phyloP scores from a whole-genome alignment of 1,139 yeast genomes.

The Entelexis paramagnoliae region DNA sequence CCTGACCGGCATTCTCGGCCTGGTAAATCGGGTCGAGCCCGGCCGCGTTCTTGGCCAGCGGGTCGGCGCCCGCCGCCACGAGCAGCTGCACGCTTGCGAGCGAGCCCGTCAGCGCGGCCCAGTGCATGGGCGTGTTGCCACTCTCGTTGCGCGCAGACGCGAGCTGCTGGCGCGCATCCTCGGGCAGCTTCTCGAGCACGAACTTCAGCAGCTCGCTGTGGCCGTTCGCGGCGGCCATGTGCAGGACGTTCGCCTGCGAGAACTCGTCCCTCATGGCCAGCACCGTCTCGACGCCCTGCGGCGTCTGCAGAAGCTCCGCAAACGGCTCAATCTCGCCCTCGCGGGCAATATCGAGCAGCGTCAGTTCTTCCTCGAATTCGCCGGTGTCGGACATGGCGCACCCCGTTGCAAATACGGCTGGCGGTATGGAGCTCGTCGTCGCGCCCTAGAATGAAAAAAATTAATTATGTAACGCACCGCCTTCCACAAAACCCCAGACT shows the following conservation, averaged over 20 bases:
- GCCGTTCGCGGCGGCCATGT: constrained; percentile 94
- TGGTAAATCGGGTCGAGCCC: constrained; percentile 82
- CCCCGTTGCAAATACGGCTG: not conserved
- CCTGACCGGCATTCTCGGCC: constrained; percentile 51
- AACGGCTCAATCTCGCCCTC: constrained; percentile 73
- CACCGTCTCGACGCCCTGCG: constrained; percentile 28
- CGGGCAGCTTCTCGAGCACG: constrained; percentile 42
- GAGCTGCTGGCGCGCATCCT: constrained; percentile 37
- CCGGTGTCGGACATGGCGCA: constrained; percentile 11
- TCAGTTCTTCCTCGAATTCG: constrained; percentile 9
- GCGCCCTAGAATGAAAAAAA: constrained; percentile 2
- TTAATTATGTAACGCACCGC: constrained; percentile 8
- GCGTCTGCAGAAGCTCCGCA: constrained; percentile 44
- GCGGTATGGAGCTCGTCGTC: not conserved
- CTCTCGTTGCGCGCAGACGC: constrained; percentile 56
- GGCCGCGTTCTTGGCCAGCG: constrained; percentile 59
- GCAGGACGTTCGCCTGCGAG: constrained; percentile 66
- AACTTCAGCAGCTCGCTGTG: constrained; percentile 59
- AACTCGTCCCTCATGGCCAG: constrained; percentile 50
- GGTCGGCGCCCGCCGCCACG: constrained; percentile 73
- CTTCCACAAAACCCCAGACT: not conserved
- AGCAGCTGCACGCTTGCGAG: constrained; percentile 56
- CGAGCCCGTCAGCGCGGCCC: constrained; percentile 91
- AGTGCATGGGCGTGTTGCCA: constrained; percentile 89
- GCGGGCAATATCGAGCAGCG: constrained; percentile 68